Evolutionary conservation across 495 filamentous ascomycete species (phyloP).

Genomic region (Podospora sp.): DNA sequence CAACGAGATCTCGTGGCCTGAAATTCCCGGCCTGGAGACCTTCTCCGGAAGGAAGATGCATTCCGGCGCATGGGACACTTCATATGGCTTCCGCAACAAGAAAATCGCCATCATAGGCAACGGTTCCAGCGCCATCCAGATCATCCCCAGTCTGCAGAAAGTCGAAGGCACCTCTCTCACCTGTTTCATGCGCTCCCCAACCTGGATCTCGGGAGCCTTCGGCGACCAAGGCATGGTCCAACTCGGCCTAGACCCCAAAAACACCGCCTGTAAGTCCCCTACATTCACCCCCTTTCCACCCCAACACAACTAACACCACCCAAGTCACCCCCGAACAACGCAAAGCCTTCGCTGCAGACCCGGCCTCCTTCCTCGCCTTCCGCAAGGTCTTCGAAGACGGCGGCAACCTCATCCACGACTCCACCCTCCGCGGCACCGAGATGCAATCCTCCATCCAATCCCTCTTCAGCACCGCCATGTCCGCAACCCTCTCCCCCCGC

Average conservation of each 20-base stretch:
- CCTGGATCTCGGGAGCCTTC: constrained; percentile 59
- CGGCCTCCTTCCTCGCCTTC: constrained; percentile 37
- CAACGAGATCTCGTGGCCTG: constrained; percentile 60
- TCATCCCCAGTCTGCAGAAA: constrained; percentile 65
- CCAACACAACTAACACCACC: neutral
- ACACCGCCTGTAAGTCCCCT: constrained; percentile 39
- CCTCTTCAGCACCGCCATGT: constrained; percentile 38
- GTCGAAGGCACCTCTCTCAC: constrained; percentile 56
- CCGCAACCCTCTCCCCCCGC: constrained; percentile 33
- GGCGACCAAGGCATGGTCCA: constrained; percentile 44
- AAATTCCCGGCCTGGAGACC: constrained; percentile 57
- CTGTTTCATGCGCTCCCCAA: constrained; percentile 69
- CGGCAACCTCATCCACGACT: constrained; percentile 42
- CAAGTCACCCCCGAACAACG: constrained; percentile 43
- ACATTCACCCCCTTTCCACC: neutral
- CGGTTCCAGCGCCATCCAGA: constrained; percentile 73
- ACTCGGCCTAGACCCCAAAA: constrained; percentile 42
- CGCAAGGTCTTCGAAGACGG: constrained; percentile 46
- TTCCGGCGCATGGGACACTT: constrained; percentile 52
- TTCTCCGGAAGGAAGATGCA: constrained; percentile 64
- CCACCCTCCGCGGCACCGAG: constrained; percentile 36
- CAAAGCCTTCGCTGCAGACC: constrained; percentile 34
- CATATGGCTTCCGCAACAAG: constrained; percentile 50
- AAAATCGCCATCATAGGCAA: constrained; percentile 55
- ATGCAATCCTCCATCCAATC: constrained; percentile 35